Conservation (phyloP, 176 grass and related monocot species). For the Tillandsia fasciculata region DNA sequence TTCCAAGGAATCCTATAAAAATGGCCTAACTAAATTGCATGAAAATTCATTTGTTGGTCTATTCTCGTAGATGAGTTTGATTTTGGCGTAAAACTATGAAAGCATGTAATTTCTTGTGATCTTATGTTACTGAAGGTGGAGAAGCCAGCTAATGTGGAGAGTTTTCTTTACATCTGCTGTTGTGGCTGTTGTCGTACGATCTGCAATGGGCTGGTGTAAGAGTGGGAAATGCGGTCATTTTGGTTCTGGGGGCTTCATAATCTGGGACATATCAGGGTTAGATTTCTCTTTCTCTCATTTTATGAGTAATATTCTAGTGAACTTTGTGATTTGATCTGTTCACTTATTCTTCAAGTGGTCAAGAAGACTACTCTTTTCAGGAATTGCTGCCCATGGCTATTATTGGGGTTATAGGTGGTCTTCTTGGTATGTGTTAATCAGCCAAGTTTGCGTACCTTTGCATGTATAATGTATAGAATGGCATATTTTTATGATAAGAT, state of each 20-base stretch:
- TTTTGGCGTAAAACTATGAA: neutral
- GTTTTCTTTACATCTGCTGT: slow-evolving; percentile 99
- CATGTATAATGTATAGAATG: neutral
- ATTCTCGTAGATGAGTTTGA: neutral
- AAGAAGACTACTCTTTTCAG: slow-evolving; percentile 99
- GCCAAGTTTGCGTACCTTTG: neutral
- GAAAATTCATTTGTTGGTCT: neutral
- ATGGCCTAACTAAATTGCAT: neutral
- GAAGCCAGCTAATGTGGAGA: slow-evolving; percentile 99
- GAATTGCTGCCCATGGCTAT: slow-evolving; percentile 90
- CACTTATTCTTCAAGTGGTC: slow-evolving; percentile 57
- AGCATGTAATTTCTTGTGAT: neutral
- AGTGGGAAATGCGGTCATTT: slow-evolving; percentile 99
- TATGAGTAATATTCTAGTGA: slow-evolving; percentile 3
- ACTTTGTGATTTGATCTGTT: slow-evolving; percentile 33
- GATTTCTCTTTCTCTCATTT: slow-evolving; percentile 6
- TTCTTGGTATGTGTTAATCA: slow-evolving; percentile 54
- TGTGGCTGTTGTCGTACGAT: slow-evolving; percentile 85
- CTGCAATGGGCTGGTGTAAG: slow-evolving; percentile 92
- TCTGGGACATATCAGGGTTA: slow-evolving; percentile 99
- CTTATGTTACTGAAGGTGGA: slow-evolving; percentile 64
- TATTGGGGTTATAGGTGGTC: slow-evolving; percentile 96
- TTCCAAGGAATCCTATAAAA: neutral
- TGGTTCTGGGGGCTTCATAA: slow-evolving; percentile 96
- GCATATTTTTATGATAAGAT: neutral